Conservation (phyloP, 1,284 basidiomycete genomes). For the Agroathelia rolfsii region DNA sequence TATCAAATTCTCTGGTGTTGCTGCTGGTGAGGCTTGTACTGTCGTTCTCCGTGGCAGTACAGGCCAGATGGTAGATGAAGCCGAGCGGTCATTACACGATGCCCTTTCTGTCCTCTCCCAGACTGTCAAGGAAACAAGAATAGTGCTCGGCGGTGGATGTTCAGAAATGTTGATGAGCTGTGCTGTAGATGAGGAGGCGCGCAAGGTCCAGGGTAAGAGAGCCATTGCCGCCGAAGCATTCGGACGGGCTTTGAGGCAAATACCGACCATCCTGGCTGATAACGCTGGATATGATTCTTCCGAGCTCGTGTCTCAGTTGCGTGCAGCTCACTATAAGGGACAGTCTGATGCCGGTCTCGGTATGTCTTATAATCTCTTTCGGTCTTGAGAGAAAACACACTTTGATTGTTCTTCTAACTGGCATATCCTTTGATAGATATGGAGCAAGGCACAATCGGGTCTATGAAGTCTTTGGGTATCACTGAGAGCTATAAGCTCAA, state of each 20-base stretch:
- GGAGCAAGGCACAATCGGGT: conserved; percentile 76
- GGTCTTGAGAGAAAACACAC: too few relatives aligned
- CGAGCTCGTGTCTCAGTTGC: conserved; percentile 85
- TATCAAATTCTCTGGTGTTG: conserved; percentile 98
- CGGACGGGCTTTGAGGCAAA: conserved; percentile 81
- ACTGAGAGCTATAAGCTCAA: conserved; percentile 98
- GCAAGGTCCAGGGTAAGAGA: conserved; percentile 87
- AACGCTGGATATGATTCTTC: conserved; percentile 97
- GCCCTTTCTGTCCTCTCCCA: conserved; percentile 96
- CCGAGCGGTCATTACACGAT: conserved; percentile 95
- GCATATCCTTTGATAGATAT: conserved; percentile 51
- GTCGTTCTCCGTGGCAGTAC: conserved; percentile 96
- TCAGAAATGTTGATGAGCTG: conserved; percentile 98
- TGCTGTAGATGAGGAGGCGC: conserved; percentile 84
- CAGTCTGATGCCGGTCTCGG: conserved; percentile 78
- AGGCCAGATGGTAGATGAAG: conserved; percentile 98
- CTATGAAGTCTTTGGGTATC: conserved; percentile 83
- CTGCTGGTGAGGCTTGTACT: conserved; percentile 97
- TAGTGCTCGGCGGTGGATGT: conserved; percentile 93
- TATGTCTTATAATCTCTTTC: too few relatives aligned
- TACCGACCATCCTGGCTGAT: conserved; percentile 94
- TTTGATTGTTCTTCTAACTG: conserved; percentile 4
- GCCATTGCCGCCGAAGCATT: conserved; percentile 94
- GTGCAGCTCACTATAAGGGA: conserved; percentile 93
- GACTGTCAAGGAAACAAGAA: conserved; percentile 93